phyloP scores from a whole-genome alignment of 345 rosid genomes.

The Raphanus raphanistrum region DNA sequence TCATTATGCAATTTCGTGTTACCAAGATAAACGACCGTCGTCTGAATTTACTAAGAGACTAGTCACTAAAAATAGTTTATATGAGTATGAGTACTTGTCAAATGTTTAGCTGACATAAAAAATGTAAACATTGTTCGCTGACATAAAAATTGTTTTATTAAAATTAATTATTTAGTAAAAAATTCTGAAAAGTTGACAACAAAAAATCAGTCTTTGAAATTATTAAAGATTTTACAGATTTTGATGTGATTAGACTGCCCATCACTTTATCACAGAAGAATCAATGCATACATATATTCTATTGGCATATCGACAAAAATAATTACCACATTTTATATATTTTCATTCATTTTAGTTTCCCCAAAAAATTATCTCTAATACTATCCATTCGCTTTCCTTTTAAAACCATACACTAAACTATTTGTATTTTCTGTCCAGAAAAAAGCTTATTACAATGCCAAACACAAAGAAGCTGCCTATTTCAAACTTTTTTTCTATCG shows the following conservation, averaged over 20 bases:
- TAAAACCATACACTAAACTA: neutral
- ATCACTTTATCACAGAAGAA: conserved; percentile 45
- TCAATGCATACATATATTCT: conserved; percentile 31
- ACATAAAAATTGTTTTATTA: neutral
- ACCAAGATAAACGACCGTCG: neutral
- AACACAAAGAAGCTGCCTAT: neutral
- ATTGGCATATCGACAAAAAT: conserved; percentile 39
- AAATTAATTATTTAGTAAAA: neutral
- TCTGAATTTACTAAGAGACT: conserved; percentile 8
- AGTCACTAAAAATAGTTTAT: conserved; percentile 6
- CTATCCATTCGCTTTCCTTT: neutral
- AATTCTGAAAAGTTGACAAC: conserved; percentile 29
- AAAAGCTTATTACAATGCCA: neutral
- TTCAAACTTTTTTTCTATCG: neutral
- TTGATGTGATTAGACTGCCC: conserved; percentile 56
- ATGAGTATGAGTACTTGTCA: conserved; percentile 3
- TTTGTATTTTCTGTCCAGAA: conserved; percentile 1
- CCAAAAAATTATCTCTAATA: conserved; percentile 35
- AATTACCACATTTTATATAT: conserved; percentile 20
- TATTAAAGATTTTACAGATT: conserved; percentile 44
- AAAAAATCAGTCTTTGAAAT: conserved; percentile 35
- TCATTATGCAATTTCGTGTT: neutral
- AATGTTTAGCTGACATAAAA: neutral
- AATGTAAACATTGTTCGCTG: neutral
- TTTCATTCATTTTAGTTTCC: conserved; percentile 29